Base-by-base conservation (phyloP, 805 yeast species). In the Martiniozyma abietophila region DNA sequence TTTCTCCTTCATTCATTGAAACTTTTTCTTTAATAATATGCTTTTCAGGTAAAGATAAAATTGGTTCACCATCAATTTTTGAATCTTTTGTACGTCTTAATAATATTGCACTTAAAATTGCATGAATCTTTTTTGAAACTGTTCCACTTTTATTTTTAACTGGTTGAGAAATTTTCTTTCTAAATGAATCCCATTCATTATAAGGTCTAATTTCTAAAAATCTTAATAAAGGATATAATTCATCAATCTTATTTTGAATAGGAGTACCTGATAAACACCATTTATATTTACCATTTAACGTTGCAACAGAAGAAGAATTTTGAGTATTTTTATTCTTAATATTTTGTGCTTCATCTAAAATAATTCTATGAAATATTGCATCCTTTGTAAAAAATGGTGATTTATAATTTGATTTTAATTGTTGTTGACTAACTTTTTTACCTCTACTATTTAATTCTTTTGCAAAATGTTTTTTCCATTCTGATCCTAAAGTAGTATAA, bases 401-500 rank as follows among this genome's bases (percentile, higher is more conserved):
- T 34, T 49, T 53, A 44, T 78, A 80, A 26, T 47, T 51, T 17
- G 54, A 50, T 8, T 50, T 47, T 5, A 36, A 22, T 1, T 73
- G 74, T 7, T 53, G 43, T 3, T 45, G 53, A 1, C 74, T 73
- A n/a, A 62, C 29, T 46, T 49, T 7, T 46, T 50, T 17, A 45
- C 47, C 16, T 38, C 59, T 48, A 16, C 51, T 54, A 16, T 51
- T 56, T 6, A 58, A 25, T 51, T 73, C 59, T 45, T 56, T 41
- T 3, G 51, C 53, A 44, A 47, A 70, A 53, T 83, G 89, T 40
- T 74, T 74, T 47, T 78, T 80, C 64, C 70, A 75, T 51, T 89
- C 96, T 1, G 76, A 69, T 0, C 86, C 74, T 18, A 89, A 50
- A 0, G 94, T 81, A 22, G 79, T 80, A 53, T 84, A 89, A 0